Conservation (phyloP, 805 yeast genomes). For the Lipomyces sp. region DNA sequence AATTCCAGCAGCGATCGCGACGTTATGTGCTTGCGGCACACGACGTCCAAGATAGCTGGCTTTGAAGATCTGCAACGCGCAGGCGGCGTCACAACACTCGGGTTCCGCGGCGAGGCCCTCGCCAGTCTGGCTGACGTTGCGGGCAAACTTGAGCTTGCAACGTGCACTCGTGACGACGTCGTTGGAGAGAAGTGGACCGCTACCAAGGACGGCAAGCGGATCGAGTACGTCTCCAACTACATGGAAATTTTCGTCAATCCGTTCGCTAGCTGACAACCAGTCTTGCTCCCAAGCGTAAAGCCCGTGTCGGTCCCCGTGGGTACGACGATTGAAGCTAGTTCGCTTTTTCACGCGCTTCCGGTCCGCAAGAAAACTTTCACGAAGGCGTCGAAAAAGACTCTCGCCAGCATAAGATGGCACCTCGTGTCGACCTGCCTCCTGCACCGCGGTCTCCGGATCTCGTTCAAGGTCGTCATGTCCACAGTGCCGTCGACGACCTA, state of each 20-base stretch:
- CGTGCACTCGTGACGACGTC: slow-evolving; percentile 53
- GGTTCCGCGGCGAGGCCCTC: slow-evolving; percentile 83
- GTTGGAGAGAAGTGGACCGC: slow-evolving; percentile 67
- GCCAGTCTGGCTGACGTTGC: slow-evolving; percentile 83
- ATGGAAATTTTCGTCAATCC: too few species aligned
- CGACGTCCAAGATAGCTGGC: slow-evolving; percentile 65
- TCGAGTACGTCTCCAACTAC: slow-evolving; percentile 42
- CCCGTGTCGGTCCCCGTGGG: slow-evolving; percentile 77
- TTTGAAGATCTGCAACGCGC: slow-evolving; percentile 62
- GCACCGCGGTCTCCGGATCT: slow-evolving; percentile 10
- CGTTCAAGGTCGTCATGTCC: slow-evolving; percentile 11
- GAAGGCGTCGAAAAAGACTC: slow-evolving; percentile 61
- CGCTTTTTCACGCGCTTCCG: slow-evolving; percentile 71
- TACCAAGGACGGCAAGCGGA: slow-evolving; percentile 42
- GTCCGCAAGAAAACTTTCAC: slow-evolving; percentile 57
- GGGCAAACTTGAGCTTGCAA: slow-evolving; percentile 56
- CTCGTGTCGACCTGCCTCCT: slow-evolving; percentile 36
- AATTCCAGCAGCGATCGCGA: slow-evolving; percentile 54
- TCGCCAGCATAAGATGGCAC: slow-evolving; percentile 62
- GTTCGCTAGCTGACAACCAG: slow-evolving; percentile 38
- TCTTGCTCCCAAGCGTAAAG: slow-evolving; percentile 34
- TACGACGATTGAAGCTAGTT: slow-evolving; percentile 69
- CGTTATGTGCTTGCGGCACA: slow-evolving; percentile 72
- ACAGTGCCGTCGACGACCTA: slow-evolving; percentile 4
- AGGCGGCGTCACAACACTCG: slow-evolving; percentile 57